These are phyloP conservation scores for Phlyctochytrium bullatum DNA, from an alignment of 192 early-diverging fungal genomes.

Conservation along the genomic window DNA sequence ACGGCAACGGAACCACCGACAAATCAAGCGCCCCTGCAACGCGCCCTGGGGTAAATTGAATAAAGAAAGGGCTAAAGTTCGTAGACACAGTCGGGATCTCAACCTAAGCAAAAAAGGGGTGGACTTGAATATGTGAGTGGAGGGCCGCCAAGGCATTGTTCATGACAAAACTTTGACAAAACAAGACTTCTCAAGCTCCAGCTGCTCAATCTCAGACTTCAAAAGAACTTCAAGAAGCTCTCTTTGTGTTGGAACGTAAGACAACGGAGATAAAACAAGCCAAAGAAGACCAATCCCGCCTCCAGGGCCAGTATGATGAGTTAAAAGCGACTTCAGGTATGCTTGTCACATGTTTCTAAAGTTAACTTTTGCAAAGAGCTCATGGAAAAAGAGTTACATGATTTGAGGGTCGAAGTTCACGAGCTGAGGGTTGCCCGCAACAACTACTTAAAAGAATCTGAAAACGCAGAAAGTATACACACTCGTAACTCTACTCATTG, in stretches of 20 bases:
- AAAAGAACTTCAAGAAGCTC: slow-evolving; percentile 47
- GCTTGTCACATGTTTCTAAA: slow-evolving; percentile 8
- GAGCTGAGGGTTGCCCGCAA: slow-evolving; percentile 12
- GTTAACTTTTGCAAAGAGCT: too few species aligned
- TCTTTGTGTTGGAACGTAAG: slow-evolving; percentile 50
- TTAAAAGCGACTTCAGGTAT: slow-evolving; percentile 28
- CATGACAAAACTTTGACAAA: too few species aligned
- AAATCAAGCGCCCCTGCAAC: too few species aligned
- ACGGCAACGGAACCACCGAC: slow-evolving; percentile 10
- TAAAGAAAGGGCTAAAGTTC: too few species aligned
- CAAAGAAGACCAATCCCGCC: slow-evolving; percentile 36
- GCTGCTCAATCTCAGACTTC: too few species aligned
- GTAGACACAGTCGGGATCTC: neutral
- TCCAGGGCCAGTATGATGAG: slow-evolving; percentile 35
- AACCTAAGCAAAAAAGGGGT: neutral
- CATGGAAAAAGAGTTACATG: slow-evolving; percentile 29
- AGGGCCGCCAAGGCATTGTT: too few species aligned
- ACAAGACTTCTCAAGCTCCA: too few species aligned
- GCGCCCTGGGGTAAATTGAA: too few species aligned
- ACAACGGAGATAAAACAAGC: slow-evolving; percentile 42
- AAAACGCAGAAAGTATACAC: too few species aligned
- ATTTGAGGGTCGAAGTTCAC: slow-evolving; percentile 18
- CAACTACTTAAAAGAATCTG: slow-evolving; percentile 30
- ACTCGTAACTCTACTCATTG: too few species aligned
- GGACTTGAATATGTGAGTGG: too few species aligned